Conservation (phyloP, 495 filamentous ascomycete species). For the Chaetomium fimeti region DNA sequence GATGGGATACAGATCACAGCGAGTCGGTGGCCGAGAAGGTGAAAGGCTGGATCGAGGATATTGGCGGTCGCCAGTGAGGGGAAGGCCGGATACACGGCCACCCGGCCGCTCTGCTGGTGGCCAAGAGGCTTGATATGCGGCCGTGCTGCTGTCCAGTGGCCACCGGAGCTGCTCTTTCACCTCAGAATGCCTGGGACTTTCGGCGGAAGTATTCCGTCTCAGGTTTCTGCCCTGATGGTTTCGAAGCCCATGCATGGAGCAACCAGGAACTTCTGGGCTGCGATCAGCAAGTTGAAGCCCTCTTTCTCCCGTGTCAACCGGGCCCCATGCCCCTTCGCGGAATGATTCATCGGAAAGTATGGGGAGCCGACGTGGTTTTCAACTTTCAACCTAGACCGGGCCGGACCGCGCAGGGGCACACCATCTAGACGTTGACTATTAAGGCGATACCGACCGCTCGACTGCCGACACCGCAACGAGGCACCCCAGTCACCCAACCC, state of each 20-base stretch:
- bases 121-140: neutral
- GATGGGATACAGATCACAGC: slow-evolving; percentile 52
- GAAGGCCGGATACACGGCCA: neutral
- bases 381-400: neutral
- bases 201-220: neutral
- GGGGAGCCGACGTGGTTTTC: neutral
- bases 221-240: neutral
- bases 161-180: neutral
- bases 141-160: neutral
- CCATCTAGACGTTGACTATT: neutral
- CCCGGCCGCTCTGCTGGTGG: neutral
- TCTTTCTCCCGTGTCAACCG: neutral
- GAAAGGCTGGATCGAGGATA: slow-evolving; percentile 58
- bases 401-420: neutral
- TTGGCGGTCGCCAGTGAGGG: slow-evolving; percentile 31
- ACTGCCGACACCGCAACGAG: slow-evolving; percentile 7
- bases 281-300: neutral
- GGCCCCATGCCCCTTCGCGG: neutral
- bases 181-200: neutral
- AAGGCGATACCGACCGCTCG: neutral
- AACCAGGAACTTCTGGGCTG: neutral
- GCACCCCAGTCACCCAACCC: neutral
- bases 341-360: neutral
- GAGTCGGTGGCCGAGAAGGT: slow-evolving; percentile 67
- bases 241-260: neutral